Evolutionary conservation across 2,329 filamentous ascomycete genomes (phyloP).

Genomic region (Pseudogymnoascus sp.): DNA sequence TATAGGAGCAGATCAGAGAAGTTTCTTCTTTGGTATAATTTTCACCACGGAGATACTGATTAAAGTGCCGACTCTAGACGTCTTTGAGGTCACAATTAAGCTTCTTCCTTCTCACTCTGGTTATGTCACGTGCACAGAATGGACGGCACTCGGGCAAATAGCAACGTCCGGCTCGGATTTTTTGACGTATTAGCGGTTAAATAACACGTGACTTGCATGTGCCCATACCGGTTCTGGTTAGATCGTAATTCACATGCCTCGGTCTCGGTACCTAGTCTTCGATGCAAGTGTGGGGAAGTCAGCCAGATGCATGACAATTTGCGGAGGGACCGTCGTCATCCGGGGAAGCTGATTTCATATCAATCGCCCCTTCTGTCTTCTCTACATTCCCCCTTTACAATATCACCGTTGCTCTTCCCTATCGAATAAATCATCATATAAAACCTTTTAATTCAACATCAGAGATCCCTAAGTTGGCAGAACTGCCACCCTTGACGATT

Average conservation of each 20-base stretch:
- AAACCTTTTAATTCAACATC: not conserved
- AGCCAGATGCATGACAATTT: not conserved
- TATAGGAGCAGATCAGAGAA: not conserved
- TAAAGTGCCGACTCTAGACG: not conserved
- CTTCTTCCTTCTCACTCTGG: too few relatives aligned
- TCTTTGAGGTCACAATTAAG: not conserved
- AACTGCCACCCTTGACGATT: not conserved
- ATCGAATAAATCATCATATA: not conserved
- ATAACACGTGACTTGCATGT: not conserved
- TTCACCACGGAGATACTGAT: not conserved
- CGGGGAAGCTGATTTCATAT: slow-evolving; percentile 4
- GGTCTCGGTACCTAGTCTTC: not conserved
- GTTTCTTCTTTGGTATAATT: not conserved
- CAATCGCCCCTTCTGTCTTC: not conserved
- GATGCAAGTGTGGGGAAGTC: slow-evolving; percentile 2
- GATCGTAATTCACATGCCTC: not conserved
- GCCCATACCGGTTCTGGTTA: not conserved
- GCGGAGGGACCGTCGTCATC: not conserved
- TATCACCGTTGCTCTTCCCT: not conserved
- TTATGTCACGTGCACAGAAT: not conserved
- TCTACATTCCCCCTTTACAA: not conserved
- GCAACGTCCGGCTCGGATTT: not conserved
- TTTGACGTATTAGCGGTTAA: not conserved
- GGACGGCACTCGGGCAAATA: not conserved
- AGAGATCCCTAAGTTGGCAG: not conserved